Base-by-base conservation (phyloP, 2,329 filamentous ascomycete species). In the Sphaerostilbella broomeana region DNA sequence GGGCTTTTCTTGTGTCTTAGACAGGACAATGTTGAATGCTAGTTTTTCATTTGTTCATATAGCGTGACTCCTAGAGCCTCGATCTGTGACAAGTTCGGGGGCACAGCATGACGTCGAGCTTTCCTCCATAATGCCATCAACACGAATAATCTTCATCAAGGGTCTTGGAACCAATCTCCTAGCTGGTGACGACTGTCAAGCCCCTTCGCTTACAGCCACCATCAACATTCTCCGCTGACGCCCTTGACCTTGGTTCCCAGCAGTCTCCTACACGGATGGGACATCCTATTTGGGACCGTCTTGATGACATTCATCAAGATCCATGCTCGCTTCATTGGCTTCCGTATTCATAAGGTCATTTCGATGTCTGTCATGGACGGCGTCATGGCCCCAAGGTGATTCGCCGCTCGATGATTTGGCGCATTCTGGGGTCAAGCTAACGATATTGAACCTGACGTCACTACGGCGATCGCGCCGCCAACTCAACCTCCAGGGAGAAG, bases 401-500 rank as follows among this genome's bases (percentile, higher is more conserved):
- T n/a, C n/a, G n/a, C n/a, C n/a, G 7, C 22, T 7, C 22, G 12
- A 25, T 25, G 22, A 25, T 8, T 7, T 12, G 7, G 22, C 7
- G 22, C 22, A 25, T 25, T 25, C 12, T 25, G n/a, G n/a, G n/a
- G n/a, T 25, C 22, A 25, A 8, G 22, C 22, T 25, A 31, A 40
- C 28, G 22, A 11, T 15, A 13, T 28, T 18, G 5, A 21, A 27
- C 35, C 44, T 50, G 47, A 52, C 47, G 50, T 52, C 50, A 52
- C 46, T 15, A 27, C 29, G 41, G 20, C 20, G 47, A 47, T 45
- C 39, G 13, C 15, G 26, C 22, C 28, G 24, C 40, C 30, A 37
- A 41, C 29, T 40, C 30, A 37, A 41, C 29, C 21, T n/a, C 30
- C 18, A 12, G 20, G 27, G 29, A 16, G 22, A 7, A 39, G 17